Evolutionary conservation across 2,329 filamentous ascomycete species (phyloP).

Genomic region (Paraphoma chrysanthemicola): DNA sequence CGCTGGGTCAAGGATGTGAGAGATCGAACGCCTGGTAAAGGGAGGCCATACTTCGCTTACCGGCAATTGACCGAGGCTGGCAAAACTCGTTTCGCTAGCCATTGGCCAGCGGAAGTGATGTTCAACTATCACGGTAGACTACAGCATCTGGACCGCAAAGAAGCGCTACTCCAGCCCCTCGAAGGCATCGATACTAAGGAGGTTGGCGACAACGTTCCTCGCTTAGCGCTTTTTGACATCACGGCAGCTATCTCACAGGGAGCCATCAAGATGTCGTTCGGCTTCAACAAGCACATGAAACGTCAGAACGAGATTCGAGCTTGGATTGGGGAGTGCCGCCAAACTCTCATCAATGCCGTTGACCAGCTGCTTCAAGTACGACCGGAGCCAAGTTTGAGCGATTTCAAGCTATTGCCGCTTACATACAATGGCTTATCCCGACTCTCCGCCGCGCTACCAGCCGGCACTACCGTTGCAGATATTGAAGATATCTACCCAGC

Average conservation of each 20-base stretch:
- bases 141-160: constrained; percentile 40
- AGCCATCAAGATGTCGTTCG: constrained; percentile 39
- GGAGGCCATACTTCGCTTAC: constrained; percentile 41
- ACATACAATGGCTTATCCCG: constrained; percentile 38
- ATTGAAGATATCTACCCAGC: constrained; percentile 41
- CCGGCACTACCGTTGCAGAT: constrained; percentile 22
- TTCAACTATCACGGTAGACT: constrained; percentile 44
- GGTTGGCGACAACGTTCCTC: constrained; percentile 33
- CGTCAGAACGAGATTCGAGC: constrained; percentile 33
- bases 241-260: constrained; percentile 39
- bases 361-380: constrained; percentile 36
- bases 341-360: constrained; percentile 38
- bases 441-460: constrained; percentile 25
- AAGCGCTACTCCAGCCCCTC: constrained; percentile 32
- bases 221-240: constrained; percentile 41
- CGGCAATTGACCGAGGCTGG: constrained; percentile 33
- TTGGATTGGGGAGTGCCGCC: constrained; percentile 38
- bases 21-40: constrained; percentile 39
- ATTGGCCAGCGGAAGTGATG: constrained; percentile 43
- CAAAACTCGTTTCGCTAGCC: constrained; percentile 30
- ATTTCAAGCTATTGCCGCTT: constrained; percentile 40
- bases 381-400: constrained; percentile 33
- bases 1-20: constrained; percentile 43
- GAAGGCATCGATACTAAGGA: constrained; percentile 29
- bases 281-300: constrained; percentile 41